These are phyloP conservation scores for Hymenoscyphus albidus DNA, from an alignment of 2,329 filamentous ascomycete species.

Conservation along the genomic window DNA sequence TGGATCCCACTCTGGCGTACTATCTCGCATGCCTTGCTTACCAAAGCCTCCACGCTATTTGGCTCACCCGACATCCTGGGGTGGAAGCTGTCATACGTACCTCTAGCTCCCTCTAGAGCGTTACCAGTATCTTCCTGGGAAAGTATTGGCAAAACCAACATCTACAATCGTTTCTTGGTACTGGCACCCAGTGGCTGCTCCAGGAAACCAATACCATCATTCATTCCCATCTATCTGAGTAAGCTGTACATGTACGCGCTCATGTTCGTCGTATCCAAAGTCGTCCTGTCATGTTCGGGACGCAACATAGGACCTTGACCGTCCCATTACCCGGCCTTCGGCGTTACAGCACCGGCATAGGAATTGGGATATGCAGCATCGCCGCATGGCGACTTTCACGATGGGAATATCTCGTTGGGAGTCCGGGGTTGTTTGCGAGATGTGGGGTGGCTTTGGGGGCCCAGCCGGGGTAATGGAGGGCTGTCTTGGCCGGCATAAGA, in stretches of 20 bases:
- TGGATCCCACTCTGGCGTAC: background rate
- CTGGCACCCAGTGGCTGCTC: slow-evolving; percentile 1
- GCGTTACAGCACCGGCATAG: background rate
- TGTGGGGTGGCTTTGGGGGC: background rate
- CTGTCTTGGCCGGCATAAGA: background rate
- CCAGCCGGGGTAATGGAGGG: slow-evolving; percentile 5
- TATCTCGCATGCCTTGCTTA: background rate
- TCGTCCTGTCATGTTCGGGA: background rate
- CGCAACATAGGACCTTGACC: background rate
- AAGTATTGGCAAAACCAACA: background rate
- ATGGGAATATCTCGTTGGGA: background rate
- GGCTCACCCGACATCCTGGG: background rate
- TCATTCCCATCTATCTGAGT: background rate
- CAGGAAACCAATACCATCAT: background rate
- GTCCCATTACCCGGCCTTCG: background rate
- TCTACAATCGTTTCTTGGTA: slow-evolving; percentile 1
- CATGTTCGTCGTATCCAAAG: slow-evolving; percentile 6
- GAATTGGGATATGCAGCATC: background rate
- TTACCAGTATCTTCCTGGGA: background rate
- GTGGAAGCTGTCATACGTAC: background rate
- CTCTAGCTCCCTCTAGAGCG: background rate
- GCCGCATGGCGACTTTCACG: slow-evolving; percentile 1
- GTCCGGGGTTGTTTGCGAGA: background rate
- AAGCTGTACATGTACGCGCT: slow-evolving; percentile 1
- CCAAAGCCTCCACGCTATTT: background rate